Base-by-base conservation (phyloP, 1,139 yeast species). In the Diutina pseudorugosa region DNA sequence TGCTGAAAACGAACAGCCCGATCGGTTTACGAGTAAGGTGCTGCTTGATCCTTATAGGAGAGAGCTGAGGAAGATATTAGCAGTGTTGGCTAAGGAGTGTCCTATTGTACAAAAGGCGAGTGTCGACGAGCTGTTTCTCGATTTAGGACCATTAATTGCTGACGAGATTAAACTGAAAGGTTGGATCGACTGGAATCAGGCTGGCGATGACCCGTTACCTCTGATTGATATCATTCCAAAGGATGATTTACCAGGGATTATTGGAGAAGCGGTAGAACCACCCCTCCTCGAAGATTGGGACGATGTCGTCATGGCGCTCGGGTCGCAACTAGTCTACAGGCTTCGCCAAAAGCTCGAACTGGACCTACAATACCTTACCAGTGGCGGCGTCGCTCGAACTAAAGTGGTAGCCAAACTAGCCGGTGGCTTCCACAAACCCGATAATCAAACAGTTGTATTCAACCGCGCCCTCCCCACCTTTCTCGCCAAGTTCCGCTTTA, bases 81-180 rank as follows among this genome's bases (percentile, higher is more conserved):
- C 77, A 50, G 70, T 91, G 0, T 76, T 93, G 59, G 67, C 68
- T 54, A 58, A 63, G 6, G 65, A 68, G 51, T 83, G 89, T 63
- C 88, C 82, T 58, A 60, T 75, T 47, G 88, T 90, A 1, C 96
- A 93, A 62, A 91, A 91, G 68, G 98, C 97, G 0, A 90, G 97
- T 66, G 94, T 91, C 16, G 98, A 93, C 67, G 98, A 93, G 67
- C 84, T 93, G 51, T 93, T 85, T 63, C 60, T 93, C 58, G 97
- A 93, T 65, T 65, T 93, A 45, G 96, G 98, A 0, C 57, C 75
- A 43, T 41, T 62, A 3, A 65, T 73, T 1, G 66, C 66, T 57
- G 55, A 58, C 12, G 49, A 45, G 21, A 8, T 45, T 16, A 14
- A 27, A 11, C 21, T 4, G 4, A 9, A 21, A 4, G 41, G 40